A percentile compares a stretch with the other conserved stretches of the same genome.
These are phyloP conservation scores for Heterobasidion occidentale DNA, from an alignment of 1,284 basidiomycete genomes.

Conservation along the genomic window DNA sequence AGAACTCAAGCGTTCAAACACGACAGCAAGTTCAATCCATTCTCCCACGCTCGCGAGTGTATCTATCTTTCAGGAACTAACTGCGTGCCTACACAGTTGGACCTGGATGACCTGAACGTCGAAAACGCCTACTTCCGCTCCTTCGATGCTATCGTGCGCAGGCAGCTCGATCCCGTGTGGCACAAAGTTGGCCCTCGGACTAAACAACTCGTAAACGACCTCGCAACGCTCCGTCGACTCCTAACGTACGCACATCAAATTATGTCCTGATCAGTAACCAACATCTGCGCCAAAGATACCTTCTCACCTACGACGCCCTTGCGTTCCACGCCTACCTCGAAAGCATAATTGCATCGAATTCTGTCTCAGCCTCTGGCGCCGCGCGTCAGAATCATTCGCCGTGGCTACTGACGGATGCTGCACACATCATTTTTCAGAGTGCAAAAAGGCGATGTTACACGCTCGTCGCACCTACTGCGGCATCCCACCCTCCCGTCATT, in stretches of 20 bases:
- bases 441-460: conserved; percentile 78
- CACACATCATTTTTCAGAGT: conserved; percentile 81
- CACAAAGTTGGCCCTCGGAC: conserved; percentile 92
- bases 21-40: conserved; percentile 43
- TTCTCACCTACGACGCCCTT: conserved; percentile 87
- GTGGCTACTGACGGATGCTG: conserved; percentile 89
- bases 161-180: conserved; percentile 92
- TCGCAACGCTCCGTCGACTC: conserved; percentile 80
- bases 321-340: conserved; percentile 92
- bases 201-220: conserved; percentile 85
- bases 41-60: background rate
- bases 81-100: conserved; percentile 47
- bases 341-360: conserved; percentile 77
- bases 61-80: background rate
- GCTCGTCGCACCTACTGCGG: conserved; percentile 30
- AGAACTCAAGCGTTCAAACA: conserved; percentile 87
- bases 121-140: conserved; percentile 94
- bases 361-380: conserved; percentile 40
- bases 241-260: conserved; percentile 49
- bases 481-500: conserved; percentile 12
- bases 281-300: conserved; percentile 46
- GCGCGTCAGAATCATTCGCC: conserved; percentile 63
- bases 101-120: conserved; percentile 89
- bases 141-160: conserved; percentile 86
- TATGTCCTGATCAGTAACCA: background rate